Base-by-base conservation (phyloP, 1,139 yeast genomes). In the Hanseniaspora uvarum region DNA sequence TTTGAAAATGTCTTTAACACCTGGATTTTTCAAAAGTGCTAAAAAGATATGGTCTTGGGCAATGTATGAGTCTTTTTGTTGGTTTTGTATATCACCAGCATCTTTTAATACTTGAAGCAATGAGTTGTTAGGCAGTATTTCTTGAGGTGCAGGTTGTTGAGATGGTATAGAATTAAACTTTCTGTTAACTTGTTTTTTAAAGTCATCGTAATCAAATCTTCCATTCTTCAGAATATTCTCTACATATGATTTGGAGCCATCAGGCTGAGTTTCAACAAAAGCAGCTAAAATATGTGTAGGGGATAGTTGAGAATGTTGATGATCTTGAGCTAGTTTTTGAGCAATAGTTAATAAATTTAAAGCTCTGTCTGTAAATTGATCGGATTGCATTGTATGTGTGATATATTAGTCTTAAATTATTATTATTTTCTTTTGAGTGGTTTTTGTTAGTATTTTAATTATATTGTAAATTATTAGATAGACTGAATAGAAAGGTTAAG, bases 251-350 rank as follows among this genome's bases (percentile, higher is more conserved):
- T 62, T 62, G 3, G 84, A 72, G 39, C 82, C 83, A 61, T 84
- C 94, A 55, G 78, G 83, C 33, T 76, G 79, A 50, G 80, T 81
- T 41, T 88, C 85, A 30, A 87, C 83, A 83, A 92, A 84, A 18
- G 97, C 96, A 19, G 95, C 96, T 59, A 92, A 73, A 58, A 92
- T 71, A 69, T 92, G 99, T 58, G 89, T 69, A 23, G 98, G 98
- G 55, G 79, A 71, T 58, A 94, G 73, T 64, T 86, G 94, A 11
- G 94, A 74, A 69, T 92, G 89, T 55, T 84, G 75, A 64, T 87
- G 88, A 59, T 87, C 94, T 63, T 80, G 77, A 40, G 96, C 96
- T 58, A 92, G 70, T 65, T 83, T 79, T 57, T 82, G 79, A 54
- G 97, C 95, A 64, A 78, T 76, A 62, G 84, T 83, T 52, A 94